Conservation (phyloP, 495 filamentous ascomycete genomes). For the Haplographium delicatum region DNA sequence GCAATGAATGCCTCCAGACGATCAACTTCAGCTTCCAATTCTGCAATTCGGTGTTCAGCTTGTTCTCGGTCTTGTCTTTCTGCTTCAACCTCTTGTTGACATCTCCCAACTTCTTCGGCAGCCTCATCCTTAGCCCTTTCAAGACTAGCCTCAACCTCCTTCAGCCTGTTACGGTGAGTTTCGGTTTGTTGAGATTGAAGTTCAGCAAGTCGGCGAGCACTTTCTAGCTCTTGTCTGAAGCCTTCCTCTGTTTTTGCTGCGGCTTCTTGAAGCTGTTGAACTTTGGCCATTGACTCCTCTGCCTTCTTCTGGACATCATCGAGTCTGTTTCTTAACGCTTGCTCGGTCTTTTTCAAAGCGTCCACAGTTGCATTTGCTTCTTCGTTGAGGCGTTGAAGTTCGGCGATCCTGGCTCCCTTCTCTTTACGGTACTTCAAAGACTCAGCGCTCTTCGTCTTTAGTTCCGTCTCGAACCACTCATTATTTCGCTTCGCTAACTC, state of each 20-base stretch:
- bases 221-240: constrained; percentile 78
- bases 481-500: constrained; percentile 80
- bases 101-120: constrained; percentile 70
- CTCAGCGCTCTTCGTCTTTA: constrained; percentile 83
- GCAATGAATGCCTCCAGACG: constrained; percentile 49
- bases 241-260: constrained; percentile 71
- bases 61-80: constrained; percentile 67
- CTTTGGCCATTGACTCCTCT: constrained; percentile 71
- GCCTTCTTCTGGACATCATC: constrained; percentile 82
- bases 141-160: constrained; percentile 71
- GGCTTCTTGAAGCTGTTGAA: constrained; percentile 81
- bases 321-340: constrained; percentile 69
- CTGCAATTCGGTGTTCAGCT: constrained; percentile 62
- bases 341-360: constrained; percentile 70
- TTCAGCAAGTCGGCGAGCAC: constrained; percentile 71
- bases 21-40: constrained; percentile 70
- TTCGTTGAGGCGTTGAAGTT: constrained; percentile 83
- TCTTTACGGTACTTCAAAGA: constrained; percentile 90
- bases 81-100: constrained; percentile 75
- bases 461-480: constrained; percentile 85
- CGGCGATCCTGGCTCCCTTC: constrained; percentile 77
- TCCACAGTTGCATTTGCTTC: constrained; percentile 73
- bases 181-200: constrained; percentile 78
- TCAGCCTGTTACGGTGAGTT: constrained; percentile 71
- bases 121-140: constrained; percentile 77